These are phyloP conservation scores for Volvox africanus DNA, from an alignment of 139 green algal genomes.

Conservation along the genomic window DNA sequence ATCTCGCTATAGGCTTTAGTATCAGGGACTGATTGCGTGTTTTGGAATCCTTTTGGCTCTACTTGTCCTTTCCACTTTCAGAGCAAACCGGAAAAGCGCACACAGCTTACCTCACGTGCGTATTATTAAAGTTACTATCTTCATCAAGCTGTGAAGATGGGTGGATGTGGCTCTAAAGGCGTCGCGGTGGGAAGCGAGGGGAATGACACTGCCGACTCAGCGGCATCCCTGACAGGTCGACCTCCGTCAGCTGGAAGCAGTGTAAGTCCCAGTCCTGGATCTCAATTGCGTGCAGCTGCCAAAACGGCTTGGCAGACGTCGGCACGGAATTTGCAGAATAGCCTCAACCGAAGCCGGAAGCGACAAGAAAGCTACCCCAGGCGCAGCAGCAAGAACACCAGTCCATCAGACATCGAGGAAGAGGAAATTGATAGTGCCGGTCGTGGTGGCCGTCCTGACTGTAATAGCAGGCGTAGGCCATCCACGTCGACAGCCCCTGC, in stretches of 20 bases:
- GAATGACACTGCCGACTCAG: conserved; percentile 2
- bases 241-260: not conserved
- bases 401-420: not conserved
- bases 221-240: not conserved
- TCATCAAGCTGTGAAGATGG: not conserved
- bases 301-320: conserved; percentile 36
- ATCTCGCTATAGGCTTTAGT: no score
- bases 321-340: not conserved
- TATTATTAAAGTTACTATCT: not conserved
- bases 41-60: no score
- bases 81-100: no score
- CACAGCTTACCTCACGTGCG: no score
- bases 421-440: conserved; percentile 6
- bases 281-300: conserved; percentile 1
- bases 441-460: not conserved
- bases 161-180: not conserved
- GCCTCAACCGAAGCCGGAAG: conserved; percentile 3
- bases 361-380: conserved; percentile 8
- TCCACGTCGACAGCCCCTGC: not conserved
- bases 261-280: not conserved
- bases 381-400: not conserved
- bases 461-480: not conserved
- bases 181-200: not conserved
- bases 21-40: no score
- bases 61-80: no score